Base-by-base conservation (phyloP, 257 asterid species). In the Solanum dulcamara region DNA sequence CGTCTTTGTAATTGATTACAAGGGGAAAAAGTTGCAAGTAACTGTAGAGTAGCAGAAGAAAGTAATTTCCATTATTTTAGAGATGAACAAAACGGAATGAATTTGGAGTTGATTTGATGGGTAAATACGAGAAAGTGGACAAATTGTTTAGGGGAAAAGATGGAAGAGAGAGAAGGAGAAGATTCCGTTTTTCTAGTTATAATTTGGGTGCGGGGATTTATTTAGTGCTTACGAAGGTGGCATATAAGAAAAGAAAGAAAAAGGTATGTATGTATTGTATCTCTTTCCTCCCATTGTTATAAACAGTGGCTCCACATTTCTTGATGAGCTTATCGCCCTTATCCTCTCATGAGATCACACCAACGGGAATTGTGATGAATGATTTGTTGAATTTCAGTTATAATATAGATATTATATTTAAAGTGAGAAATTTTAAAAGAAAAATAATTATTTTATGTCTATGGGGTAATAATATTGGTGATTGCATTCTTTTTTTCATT, bases 251-350 rank as follows among this genome's bases (percentile, higher is more conserved):
- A 32, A 81, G n/a, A 37, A 33, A 38, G 20, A 81, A 20, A 37
- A 57, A 37, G 59, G 10, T 2, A 74, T 12, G 10, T n/a, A n/a
- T n/a, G n/a, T n/a, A n/a, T n/a, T n/a, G n/a, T 33, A 28, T 13
- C 38, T 71, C 80, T 40, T 24, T 38, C 20, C 33, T 14, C 51
- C 80, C 80, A 38, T 71, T 24, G 17, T 35, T 33, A 60, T 11
- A 68, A 35, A 37, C 81, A 11, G 12, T 53, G 64, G 40, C 53
- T 35, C 72, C 37, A 24, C 75, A 33, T 64, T 40, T 50, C 48
- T 7, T 48, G 12, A 22, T 22, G 10, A 62, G 67, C 80, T 85
- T 86, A 81, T 86, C 88, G 85, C 22, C 62, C 80, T 85, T 86
- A 81, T 86, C 88, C 88, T 30, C 62, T 81, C 6, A 4, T 50